Evolutionary conservation across 2,329 filamentous ascomycete species (phyloP), one percentile per base, ranked within the genome.

Genomic region (Colletotrichum nymphaeae): DNA sequence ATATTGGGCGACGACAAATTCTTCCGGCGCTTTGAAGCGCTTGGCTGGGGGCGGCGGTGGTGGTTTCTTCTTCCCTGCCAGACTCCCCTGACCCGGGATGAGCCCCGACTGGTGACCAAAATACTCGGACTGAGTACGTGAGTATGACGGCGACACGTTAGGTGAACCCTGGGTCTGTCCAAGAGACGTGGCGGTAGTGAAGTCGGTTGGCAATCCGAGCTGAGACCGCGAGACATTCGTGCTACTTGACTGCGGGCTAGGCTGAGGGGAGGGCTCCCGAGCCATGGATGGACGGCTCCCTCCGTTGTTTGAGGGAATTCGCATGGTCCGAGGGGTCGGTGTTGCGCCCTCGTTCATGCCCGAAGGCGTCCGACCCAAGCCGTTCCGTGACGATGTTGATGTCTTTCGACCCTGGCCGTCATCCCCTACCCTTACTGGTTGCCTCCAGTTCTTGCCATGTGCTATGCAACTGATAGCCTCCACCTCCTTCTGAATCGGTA

Each of bases 1-100:
- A 81, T 94, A 97, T 78, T 94, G 85, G 8, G 94, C 94, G 12
- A 92, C 91, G 26, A 94, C 92, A 76, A 86, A 94, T 76, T 87
- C 88, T 67, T 84, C 84, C 30, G 79, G 73, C 16, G 83, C 82
- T 76, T 87, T 85, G 69, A 87, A 83, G 69, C 89, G 87, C 82
- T 93, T 93, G 2, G 89, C 87, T 22, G 89, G 89, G 0, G 93
- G 93, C 0, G 94, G 94, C 0, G 93, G 93, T 0, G 93, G 93
- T 1, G 91, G 92, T 82, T 93, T 93, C 85, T 96, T 96, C 84
- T 93, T 94, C 5, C 82, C 84, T 3, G 68, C 22, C 6, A 53
- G 14, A 46, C 77, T 64, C 37, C 77, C 75, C 30, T 77, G 77
- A 69, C 77, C 67, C 30, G 76, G 76, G 32, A 72, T 76, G 60